A percentile compares a stretch with the other conserved stretches of the same genome.
Evolutionary conservation across 2,329 filamentous ascomycete genomes (phyloP).

Genomic region (Rachicladosporium sp.): DNA sequence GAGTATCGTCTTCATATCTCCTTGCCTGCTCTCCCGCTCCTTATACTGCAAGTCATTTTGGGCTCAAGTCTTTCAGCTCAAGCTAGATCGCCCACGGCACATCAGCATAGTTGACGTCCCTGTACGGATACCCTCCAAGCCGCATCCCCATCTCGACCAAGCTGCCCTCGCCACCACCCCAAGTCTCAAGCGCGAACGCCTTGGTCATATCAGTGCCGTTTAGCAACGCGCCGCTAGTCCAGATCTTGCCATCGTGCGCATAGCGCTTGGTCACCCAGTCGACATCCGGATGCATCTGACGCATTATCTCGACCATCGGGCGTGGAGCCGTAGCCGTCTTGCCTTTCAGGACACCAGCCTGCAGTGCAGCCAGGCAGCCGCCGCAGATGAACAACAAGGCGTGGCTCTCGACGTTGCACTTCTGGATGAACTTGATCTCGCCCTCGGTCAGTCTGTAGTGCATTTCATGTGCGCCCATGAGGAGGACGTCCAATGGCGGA

Average conservation of each 20-base stretch:
- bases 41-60: no score
- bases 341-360: constrained; percentile 26
- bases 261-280: constrained; percentile 28
- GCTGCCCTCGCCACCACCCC: constrained; percentile 11
- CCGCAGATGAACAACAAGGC: constrained; percentile 32
- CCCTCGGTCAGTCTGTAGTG: constrained; percentile 20
- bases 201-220: constrained; percentile 24
- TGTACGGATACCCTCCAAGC: constrained; percentile 4
- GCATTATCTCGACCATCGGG: constrained; percentile 16
- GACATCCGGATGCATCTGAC: constrained; percentile 16
- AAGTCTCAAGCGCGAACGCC: constrained; percentile 18
- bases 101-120: constrained; percentile 2
- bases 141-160: constrained; percentile 9
- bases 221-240: constrained; percentile 22
- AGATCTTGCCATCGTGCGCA: constrained; percentile 21
- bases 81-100: background rate
- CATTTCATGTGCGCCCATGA: constrained; percentile 27
- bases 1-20: no score
- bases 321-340: constrained; percentile 29
- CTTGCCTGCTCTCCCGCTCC: no score
- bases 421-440: constrained; percentile 28
- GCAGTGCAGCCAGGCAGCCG: constrained; percentile 23
- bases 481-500: constrained; percentile 29
- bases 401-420: constrained; percentile 22
- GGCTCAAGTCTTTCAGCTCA: no score